These are phyloP conservation scores for Cystoderma amianthinum DNA, from an alignment of 768 basidiomycete species.

Conservation along the genomic window DNA sequence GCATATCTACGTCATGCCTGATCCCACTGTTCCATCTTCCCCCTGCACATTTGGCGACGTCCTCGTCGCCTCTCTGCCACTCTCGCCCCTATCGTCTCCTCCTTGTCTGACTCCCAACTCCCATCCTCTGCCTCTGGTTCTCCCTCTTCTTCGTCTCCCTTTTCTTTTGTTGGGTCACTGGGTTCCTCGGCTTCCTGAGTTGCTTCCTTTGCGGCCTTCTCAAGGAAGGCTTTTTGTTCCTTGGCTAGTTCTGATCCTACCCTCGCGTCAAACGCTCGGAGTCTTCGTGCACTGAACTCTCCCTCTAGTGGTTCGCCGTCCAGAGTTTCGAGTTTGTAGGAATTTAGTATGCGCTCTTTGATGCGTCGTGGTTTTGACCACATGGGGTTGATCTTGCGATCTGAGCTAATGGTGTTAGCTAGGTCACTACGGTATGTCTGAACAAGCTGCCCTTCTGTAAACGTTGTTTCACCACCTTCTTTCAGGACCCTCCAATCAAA, in stretches of 20 bases:
- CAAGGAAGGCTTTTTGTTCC: no score
- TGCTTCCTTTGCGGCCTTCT: no score
- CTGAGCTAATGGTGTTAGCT: conserved; percentile 6
- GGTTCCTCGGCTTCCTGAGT: no score
- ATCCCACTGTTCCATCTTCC: no score
- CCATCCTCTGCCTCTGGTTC: no score
- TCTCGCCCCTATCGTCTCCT: no score
- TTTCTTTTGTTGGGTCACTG: no score
- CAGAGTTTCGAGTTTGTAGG: conserved; percentile 10
- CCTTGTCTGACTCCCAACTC: no score
- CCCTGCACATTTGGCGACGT: no score
- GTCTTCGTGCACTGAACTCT: background rate
- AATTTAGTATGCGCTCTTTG: conserved; percentile 5
- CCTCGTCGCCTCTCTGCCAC: no score
- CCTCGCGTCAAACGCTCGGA: background rate
- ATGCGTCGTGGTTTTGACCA: conserved; percentile 9
- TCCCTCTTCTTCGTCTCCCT: no score
- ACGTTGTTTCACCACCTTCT: conserved; percentile 12
- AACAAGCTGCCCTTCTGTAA: conserved; percentile 12
- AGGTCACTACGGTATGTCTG: conserved; percentile 7
- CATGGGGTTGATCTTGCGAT: conserved; percentile 8
- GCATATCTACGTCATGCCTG: no score
- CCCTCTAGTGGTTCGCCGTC: conserved; percentile 1
- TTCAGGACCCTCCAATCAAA: conserved; percentile 17
- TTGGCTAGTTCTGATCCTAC: conserved; percentile 3